Base-by-base conservation (phyloP, 1,139 yeast genomes). In the Saccharomycopsis hybrid region DNA sequence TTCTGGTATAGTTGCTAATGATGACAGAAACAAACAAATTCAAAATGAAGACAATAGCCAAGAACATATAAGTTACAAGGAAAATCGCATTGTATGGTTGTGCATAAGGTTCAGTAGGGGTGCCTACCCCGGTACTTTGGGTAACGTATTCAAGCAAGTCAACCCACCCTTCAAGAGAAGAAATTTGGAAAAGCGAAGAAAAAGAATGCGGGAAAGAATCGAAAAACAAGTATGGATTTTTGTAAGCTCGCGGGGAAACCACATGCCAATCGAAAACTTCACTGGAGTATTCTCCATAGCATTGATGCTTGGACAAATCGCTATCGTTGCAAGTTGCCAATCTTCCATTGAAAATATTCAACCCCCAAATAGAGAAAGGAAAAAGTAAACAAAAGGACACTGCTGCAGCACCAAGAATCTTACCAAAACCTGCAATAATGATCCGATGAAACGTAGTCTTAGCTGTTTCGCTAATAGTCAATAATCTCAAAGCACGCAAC, bases 161-260 rank as follows among this genome's bases (percentile, higher is more conserved):
- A 0, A 77, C 78, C 97, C 98, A 92, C 7, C 97, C 98, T 69
- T 92, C 97, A 47, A 90, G 71, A 0, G 97, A 88, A 28, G 89
- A 76, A 50, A 90, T 85, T 60, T 89, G 92, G 63, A 85, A 90
- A 41, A 88, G 69, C 0, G 92, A 72, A 13, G 83, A 71, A 44
- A 92, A 71, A 0, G 97, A 74, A 13, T 76, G 71, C 1, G 78
- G 67, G 65, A 88, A 89, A 24, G 71, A 64, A 60, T 90, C 82
- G 63, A 87, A 82, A 54, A 84, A 75, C 46, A 86, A 70, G 41
- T 74, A 73, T 0, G 94, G 90, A 40, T 82, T 72, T 0, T 69
- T 60, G 56, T 84, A 83, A 0, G 76, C 80, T 46, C 89, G 75
- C 0, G 98, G 97, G 58, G 85, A 76, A 56, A 78, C 59, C 3